A percentile compares a stretch with the other conserved stretches of the same genome.
Evolutionary conservation across 2,329 filamentous ascomycete genomes (phyloP).

Genomic region (Lachnellula willkommii): DNA sequence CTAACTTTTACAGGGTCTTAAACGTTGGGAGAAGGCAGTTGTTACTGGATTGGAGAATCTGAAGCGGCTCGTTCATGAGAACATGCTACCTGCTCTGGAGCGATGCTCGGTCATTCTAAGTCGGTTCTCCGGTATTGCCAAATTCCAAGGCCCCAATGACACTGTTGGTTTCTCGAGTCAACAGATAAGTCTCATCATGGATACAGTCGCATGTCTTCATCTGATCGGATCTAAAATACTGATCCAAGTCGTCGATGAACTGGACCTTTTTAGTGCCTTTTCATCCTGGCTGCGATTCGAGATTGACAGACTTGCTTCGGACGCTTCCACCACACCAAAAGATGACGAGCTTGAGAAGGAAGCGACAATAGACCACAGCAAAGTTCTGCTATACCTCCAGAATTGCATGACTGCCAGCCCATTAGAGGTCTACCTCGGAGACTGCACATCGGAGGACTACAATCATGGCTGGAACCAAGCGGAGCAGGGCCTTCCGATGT

Average conservation of each 20-base stretch:
- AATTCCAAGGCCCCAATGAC: slow-evolving; percentile 64
- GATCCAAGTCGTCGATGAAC: slow-evolving; percentile 66
- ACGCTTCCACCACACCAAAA: slow-evolving; percentile 49
- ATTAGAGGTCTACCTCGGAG: slow-evolving; percentile 55
- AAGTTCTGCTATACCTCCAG: slow-evolving; percentile 73
- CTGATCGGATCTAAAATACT: slow-evolving; percentile 71
- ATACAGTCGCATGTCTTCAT: slow-evolving; percentile 69
- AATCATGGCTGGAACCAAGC: slow-evolving; percentile 41
- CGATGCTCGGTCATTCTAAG: slow-evolving; percentile 76
- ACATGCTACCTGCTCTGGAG: slow-evolving; percentile 82
- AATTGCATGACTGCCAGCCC: slow-evolving; percentile 62
- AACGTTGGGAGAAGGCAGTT: slow-evolving; percentile 90
- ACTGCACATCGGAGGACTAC: slow-evolving; percentile 46
- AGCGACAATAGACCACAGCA: slow-evolving; percentile 65
- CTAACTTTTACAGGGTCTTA: slow-evolving; percentile 61
- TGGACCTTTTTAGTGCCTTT: slow-evolving; percentile 71
- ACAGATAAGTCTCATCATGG: slow-evolving; percentile 60
- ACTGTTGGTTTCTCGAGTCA: slow-evolving; percentile 61
- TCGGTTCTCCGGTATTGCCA: slow-evolving; percentile 75
- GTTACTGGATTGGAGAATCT: slow-evolving; percentile 71
- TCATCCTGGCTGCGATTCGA: slow-evolving; percentile 79
- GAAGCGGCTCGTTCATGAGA: slow-evolving; percentile 74
- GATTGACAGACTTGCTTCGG: slow-evolving; percentile 69
- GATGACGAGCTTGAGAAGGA: slow-evolving; percentile 76
- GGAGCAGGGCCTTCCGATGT: slow-evolving; percentile 41